phyloP scores from a whole-genome alignment of 2,329 filamentous ascomycete genomes.

The Truncatella angustata region DNA sequence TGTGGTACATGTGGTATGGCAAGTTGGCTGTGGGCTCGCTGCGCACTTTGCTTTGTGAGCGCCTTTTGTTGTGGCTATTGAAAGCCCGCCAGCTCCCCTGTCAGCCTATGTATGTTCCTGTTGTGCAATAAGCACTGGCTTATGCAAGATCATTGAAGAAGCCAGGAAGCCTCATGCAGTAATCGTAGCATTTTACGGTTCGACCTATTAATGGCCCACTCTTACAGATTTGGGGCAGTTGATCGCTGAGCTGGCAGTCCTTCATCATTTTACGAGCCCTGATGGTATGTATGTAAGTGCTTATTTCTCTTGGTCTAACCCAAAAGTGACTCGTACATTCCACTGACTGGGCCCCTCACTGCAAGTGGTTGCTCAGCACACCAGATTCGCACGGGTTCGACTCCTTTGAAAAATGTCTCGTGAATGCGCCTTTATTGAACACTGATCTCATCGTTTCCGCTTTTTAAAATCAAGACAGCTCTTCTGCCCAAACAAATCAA shows the following conservation, averaged over 20 bases:
- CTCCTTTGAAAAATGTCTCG: not conserved
- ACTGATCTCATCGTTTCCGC: not conserved
- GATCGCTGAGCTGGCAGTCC: constrained; percentile 5
- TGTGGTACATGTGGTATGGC: no score
- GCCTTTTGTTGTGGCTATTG: not conserved
- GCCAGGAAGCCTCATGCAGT: not conserved
- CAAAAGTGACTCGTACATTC: no score
- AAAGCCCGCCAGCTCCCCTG: not conserved
- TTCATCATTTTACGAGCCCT: not conserved
- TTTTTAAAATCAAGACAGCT: no score
- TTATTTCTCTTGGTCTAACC: not conserved
- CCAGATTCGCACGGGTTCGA: not conserved
- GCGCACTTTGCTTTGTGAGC: not conserved
- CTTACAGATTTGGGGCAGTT: not conserved
- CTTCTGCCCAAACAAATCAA: not conserved
- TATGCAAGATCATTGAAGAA: not conserved
- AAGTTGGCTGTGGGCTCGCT: no score
- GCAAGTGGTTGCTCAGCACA: not conserved
- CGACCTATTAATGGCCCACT: constrained; percentile 3
- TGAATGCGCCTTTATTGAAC: not conserved
- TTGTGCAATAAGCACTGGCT: not conserved
- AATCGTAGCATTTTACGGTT: not conserved
- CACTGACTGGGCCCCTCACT: no score
- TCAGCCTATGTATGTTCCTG: no score
- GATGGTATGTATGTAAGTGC: not conserved